These are phyloP conservation scores for Cryphonectria nitschkei DNA, from an alignment of 2,329 filamentous ascomycete species.

Conservation along the genomic window DNA sequence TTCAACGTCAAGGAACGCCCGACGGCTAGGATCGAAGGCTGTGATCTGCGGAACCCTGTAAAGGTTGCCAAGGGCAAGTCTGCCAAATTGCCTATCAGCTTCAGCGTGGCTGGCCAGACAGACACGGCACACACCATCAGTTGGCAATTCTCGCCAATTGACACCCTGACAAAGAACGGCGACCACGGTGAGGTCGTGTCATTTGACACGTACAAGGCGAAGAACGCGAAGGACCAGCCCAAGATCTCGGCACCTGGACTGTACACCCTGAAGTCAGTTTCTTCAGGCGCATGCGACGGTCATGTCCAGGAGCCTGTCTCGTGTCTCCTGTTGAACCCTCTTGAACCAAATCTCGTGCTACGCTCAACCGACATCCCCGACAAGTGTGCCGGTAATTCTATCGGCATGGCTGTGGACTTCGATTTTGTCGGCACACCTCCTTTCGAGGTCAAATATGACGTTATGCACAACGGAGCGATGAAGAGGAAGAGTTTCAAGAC, in stretches of 20 bases:
- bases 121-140: constrained; percentile 71
- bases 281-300: constrained; percentile 80
- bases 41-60: constrained; percentile 78
- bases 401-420: constrained; percentile 85
- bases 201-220: constrained; percentile 62
- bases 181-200: constrained; percentile 67
- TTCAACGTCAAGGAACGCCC: constrained; percentile 90
- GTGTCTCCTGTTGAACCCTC: constrained; percentile 89
- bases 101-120: constrained; percentile 63
- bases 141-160: constrained; percentile 81
- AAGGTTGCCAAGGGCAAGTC: constrained; percentile 78
- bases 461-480: constrained; percentile 64
- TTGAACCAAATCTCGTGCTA: constrained; percentile 79
- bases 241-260: constrained; percentile 77
- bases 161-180: constrained; percentile 69
- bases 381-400: constrained; percentile 91
- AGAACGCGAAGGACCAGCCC: constrained; percentile 65
- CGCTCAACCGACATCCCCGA: constrained; percentile 83
- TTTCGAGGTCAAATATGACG: constrained; percentile 80
- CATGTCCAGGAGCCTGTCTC: constrained; percentile 92
- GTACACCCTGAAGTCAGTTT: constrained; percentile 81
- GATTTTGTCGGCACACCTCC: constrained; percentile 92
- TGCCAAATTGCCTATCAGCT: constrained; percentile 71
- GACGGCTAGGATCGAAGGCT: constrained; percentile 70
- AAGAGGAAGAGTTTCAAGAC: constrained; percentile 61